Conservation (phyloP, 495 filamentous ascomycete species). For the Lindgomyces ingoldianus region DNA sequence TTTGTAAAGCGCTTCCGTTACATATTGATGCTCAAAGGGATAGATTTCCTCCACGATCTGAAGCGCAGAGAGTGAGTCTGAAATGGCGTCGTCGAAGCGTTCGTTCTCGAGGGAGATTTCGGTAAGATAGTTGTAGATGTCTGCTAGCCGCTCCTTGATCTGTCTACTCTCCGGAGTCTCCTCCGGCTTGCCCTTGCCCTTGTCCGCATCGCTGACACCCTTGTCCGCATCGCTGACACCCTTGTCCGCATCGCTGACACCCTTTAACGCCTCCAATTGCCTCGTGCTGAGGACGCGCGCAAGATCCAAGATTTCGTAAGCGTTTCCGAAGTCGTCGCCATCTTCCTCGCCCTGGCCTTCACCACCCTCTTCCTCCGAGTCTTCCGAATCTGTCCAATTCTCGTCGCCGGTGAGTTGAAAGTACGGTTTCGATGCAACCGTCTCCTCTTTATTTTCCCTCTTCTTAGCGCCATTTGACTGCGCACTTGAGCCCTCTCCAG, state of each 20-base stretch:
- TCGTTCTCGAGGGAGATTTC: conserved; percentile 96
- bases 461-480: conserved; percentile 14
- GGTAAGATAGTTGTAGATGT: conserved; percentile 86
- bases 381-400: conserved; percentile 77
- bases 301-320: conserved; percentile 89
- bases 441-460: conserved; percentile 29
- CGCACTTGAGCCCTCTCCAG: conserved; percentile 13
- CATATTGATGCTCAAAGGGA: conserved; percentile 71
- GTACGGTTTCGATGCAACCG: conserved; percentile 60
- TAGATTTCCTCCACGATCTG: conserved; percentile 74
- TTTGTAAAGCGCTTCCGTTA: conserved; percentile 95
- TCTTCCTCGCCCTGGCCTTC: conserved; percentile 60
- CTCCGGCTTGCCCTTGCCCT: conserved; percentile 54
- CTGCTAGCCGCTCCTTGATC: conserved; percentile 79
- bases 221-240: too few relatives aligned
- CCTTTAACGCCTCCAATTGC: conserved; percentile 54
- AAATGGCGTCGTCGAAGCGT: conserved; percentile 76
- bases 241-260: conserved; percentile 28
- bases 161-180: conserved; percentile 51
- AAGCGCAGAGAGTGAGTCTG: conserved; percentile 74
- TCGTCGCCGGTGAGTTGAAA: conserved; percentile 96
- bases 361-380: conserved; percentile 77
- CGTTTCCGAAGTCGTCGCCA: conserved; percentile 62
- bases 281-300: conserved; percentile 76
- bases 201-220: too few relatives aligned